These are phyloP conservation scores for Daldinia sp. DNA, from an alignment of 2,329 filamentous ascomycete species.

Conservation along the genomic window DNA sequence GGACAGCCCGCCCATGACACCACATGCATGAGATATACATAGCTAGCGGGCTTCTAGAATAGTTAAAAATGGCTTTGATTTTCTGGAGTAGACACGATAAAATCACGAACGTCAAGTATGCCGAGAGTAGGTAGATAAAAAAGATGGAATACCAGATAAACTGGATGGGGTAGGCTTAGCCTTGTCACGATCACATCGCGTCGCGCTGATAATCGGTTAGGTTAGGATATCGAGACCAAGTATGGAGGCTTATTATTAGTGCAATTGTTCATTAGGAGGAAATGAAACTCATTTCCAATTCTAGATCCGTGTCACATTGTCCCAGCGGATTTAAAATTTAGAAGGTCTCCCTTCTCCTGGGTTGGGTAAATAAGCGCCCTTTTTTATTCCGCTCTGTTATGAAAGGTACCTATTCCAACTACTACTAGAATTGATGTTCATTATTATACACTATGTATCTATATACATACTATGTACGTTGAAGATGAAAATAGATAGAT, in stretches of 20 bases:
- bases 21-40: slow-evolving; percentile 16
- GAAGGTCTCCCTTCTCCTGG: neutral
- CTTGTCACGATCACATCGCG: neutral
- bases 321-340: slow-evolving; percentile 23
- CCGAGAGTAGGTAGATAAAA: neutral
- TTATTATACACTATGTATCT: neutral
- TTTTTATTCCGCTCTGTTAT: slow-evolving; percentile 1
- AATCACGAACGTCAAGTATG: neutral
- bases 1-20: slow-evolving; percentile 10
- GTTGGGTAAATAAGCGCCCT: neutral
- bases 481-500: too few species aligned
- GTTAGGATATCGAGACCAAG: neutral
- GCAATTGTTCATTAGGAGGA: slow-evolving; percentile 13
- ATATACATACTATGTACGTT: neutral
- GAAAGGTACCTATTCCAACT: neutral
- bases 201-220: neutral
- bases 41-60: slow-evolving; percentile 34
- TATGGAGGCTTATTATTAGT: slow-evolving; percentile 1
- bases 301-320: slow-evolving; percentile 33
- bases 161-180: neutral
- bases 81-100: neutral
- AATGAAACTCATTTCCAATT: slow-evolving; percentile 37
- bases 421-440: neutral
- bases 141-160: neutral
- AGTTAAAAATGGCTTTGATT: slow-evolving; percentile 25